phyloP scores from a whole-genome alignment of 257 asterid genomes.

The Fraxinus cuspidata region DNA sequence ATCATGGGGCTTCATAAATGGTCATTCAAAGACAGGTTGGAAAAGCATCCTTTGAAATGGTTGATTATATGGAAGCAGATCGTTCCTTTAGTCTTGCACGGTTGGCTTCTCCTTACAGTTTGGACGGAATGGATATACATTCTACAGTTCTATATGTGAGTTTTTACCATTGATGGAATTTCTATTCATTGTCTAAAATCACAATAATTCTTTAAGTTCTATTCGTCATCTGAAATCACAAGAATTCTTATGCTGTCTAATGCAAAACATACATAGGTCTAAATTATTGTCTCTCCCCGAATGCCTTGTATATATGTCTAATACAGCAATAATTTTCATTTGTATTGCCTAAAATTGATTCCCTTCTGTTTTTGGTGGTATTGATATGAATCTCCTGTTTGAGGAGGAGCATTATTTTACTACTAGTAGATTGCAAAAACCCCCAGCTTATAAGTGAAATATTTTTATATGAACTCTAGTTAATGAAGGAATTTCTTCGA shows the following conservation, averaged over 20 bases:
- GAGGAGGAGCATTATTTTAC: background rate
- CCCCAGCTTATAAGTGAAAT: background rate
- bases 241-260: conserved; percentile 9
- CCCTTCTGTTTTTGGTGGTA: conserved; percentile 3
- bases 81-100: conserved; percentile 89
- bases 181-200: conserved; percentile 17
- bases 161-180: conserved; percentile 24
- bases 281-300: conserved; percentile 2
- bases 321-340: background rate
- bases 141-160: conserved; percentile 95
- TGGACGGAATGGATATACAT: conserved; percentile 94
- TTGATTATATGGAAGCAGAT: conserved; percentile 93
- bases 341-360: conserved; percentile 11
- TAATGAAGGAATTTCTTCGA: background rate
- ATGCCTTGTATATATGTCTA: background rate
- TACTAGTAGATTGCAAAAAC: background rate
- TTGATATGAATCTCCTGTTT: background rate
- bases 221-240: too few species aligned
- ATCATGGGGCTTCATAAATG: conserved; percentile 28
- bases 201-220: background rate
- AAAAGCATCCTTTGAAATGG: conserved; percentile 84
- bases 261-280: background rate
- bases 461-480: background rate
- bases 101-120: conserved; percentile 71
- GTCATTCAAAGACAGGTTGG: conserved; percentile 65